Percentiles rank a stretch among this genome's conserved stretches.
Conservation (phyloP, 345 rosid genomes). For the Euclidium syriacum region DNA sequence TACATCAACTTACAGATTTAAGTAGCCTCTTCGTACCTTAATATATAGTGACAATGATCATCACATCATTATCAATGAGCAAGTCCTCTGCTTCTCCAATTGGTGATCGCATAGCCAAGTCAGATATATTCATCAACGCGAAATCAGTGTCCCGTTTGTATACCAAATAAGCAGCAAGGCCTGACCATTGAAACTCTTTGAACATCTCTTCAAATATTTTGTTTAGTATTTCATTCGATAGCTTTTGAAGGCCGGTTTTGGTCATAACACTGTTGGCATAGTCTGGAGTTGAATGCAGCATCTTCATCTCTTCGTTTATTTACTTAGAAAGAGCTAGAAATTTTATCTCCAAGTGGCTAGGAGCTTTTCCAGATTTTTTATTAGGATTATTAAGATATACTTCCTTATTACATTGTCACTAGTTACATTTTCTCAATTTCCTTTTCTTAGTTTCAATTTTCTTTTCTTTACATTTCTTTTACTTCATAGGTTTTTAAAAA, state of each 20-base stretch:
- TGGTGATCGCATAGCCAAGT: constrained; percentile 7
- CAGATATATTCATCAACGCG: neutral
- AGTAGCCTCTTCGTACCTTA: too few species aligned
- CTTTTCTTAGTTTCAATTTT: too few species aligned
- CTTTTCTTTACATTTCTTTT: too few species aligned
- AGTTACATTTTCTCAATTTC: too few species aligned
- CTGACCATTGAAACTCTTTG: constrained; percentile 52
- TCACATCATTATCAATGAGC: constrained; percentile 34
- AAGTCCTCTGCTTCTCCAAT: constrained; percentile 98
- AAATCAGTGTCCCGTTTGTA: neutral
- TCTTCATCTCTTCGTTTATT: too few species aligned
- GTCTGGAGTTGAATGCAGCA: constrained; percentile 62
- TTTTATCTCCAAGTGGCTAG: too few species aligned
- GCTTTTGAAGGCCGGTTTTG: constrained; percentile 57
- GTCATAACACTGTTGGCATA: constrained; percentile 55
- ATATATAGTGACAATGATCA: constrained; percentile 27
- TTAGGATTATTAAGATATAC: too few species aligned
- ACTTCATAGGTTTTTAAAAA: too few species aligned
- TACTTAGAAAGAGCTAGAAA: too few species aligned
- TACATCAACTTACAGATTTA: too few species aligned
- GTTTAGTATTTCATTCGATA: constrained; percentile 45
- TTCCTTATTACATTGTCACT: too few species aligned
- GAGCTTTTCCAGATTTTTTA: too few species aligned
- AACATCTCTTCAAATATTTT: constrained; percentile 64
- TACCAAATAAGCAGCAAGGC: constrained; percentile 28